Percentiles rank a stretch among this genome's conserved stretches.
Evolutionary conservation across 2,329 filamentous ascomycete genomes (phyloP).

Genomic region (Diplodia seriata): DNA sequence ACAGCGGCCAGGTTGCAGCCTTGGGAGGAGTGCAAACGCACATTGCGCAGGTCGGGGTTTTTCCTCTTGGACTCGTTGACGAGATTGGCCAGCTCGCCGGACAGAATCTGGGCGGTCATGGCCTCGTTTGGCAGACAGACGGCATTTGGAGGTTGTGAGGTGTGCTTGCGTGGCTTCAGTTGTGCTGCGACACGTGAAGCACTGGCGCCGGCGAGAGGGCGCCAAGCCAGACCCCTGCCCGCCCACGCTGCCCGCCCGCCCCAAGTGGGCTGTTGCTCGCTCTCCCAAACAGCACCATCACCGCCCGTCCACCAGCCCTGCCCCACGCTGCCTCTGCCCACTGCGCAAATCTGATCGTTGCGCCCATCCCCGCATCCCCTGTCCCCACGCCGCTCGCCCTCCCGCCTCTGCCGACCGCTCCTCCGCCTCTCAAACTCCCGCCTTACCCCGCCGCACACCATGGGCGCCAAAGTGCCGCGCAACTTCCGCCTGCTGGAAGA

Average conservation of each 20-base stretch:
- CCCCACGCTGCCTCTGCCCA: slow-evolving; percentile 2
- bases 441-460: slow-evolving; percentile 41
- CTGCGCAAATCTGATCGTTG: neutral
- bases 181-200: slow-evolving; percentile 31
- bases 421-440: neutral
- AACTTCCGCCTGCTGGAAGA: slow-evolving; percentile 98
- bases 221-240: slow-evolving; percentile 22
- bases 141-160: slow-evolving; percentile 19
- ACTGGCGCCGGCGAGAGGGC: neutral
- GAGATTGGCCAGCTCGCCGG: slow-evolving; percentile 85
- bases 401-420: neutral
- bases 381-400: neutral
- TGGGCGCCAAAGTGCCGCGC: slow-evolving; percentile 81
- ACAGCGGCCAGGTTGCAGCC: neutral
- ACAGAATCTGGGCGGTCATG: slow-evolving; percentile 91
- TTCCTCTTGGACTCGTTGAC: slow-evolving; percentile 96
- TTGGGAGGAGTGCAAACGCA: slow-evolving; percentile 8
- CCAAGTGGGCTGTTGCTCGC: slow-evolving; percentile 19
- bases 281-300: slow-evolving; percentile 4
- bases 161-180: slow-evolving; percentile 33
- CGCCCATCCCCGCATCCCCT: neutral
- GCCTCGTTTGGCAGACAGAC: slow-evolving; percentile 43
- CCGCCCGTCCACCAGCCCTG: slow-evolving; percentile 1
- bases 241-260: neutral
- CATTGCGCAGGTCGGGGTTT: slow-evolving; percentile 85